These are phyloP conservation scores for Pneumocystis murina DNA, from an alignment of 1,139 yeast genomes.

Conservation along the genomic window DNA sequence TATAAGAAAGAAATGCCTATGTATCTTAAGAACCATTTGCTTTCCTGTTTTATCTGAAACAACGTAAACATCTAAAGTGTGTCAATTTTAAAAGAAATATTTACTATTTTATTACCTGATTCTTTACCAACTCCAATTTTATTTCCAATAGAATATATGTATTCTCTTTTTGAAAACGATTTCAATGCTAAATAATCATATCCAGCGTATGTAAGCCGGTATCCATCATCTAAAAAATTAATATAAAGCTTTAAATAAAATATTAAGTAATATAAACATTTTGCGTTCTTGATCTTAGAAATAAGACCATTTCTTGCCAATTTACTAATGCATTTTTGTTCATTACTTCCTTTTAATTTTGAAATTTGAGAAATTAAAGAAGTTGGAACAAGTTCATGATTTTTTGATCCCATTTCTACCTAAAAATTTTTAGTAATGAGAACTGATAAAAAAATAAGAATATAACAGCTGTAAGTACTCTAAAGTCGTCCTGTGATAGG, in stretches of 20 bases:
- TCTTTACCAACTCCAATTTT: constrained; percentile 96
- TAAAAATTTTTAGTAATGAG: background rate
- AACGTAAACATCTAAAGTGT: constrained; percentile 46
- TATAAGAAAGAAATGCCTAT: constrained; percentile 30
- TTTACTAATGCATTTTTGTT: constrained; percentile 65
- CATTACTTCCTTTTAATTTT: constrained; percentile 60
- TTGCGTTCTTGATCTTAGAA: constrained; percentile 59
- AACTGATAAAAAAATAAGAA: background rate
- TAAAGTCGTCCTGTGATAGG: constrained; percentile 75
- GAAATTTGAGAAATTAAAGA: constrained; percentile 65
- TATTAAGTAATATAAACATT: constrained; percentile 19
- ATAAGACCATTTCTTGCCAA: constrained; percentile 74
- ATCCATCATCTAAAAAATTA: constrained; percentile 65
- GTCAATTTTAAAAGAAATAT: background rate
- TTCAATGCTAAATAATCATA: constrained; percentile 82
- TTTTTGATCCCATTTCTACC: constrained; percentile 76
- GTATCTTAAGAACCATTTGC: constrained; percentile 63
- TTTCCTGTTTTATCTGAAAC: constrained; percentile 59
- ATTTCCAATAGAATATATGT: constrained; percentile 65
- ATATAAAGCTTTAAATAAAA: background rate
- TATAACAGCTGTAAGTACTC: constrained; percentile 63
- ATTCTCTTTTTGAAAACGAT: constrained; percentile 55
- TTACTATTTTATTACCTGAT: constrained; percentile 33
- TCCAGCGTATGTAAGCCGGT: constrained; percentile 73
- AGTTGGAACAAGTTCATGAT: constrained; percentile 92